Evolutionary conservation across 2,329 filamentous ascomycete species (phyloP), one percentile per base, ranked within the genome.

Genomic region (Stemphylium lycopersici): DNA sequence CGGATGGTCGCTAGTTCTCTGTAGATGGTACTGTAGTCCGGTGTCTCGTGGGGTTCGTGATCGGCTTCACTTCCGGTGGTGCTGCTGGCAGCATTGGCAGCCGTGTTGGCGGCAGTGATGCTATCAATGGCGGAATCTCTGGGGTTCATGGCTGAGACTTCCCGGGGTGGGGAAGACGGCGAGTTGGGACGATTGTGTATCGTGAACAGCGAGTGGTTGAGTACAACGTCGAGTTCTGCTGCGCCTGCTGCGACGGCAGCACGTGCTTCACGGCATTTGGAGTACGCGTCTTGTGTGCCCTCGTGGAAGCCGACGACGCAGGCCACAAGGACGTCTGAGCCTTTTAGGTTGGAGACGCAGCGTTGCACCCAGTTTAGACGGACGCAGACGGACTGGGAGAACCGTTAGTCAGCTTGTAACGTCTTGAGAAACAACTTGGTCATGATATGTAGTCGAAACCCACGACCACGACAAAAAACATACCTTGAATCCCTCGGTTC

Each of bases 281-380:
- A 71, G 3, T 75, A 66, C 0, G 82, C 80, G 42, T 79, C 73
- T 56, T 84, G 75, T 0, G 81, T 85, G 11, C 84, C 84, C 65
- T 86, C 83, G 48, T 82, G 84, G 67, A 87, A 87, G 18, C 82
- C 83, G 8, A 87, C 77, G 5, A 87, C 84, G 59, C 81, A 83
- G 39, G 83, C 82, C 16, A 86, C 79, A 20, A 76, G 75, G n/a
- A 84, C 79, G 5, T 68, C 67, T 6, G 78, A 77, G 43, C 77
- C 77, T 52, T 77, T 76, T 42, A 87, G 77, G 48, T 80, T 78
- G 37, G 77, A 62, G 15, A 78, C 77, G 43, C 81, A 81, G 50
- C 77, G 79, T 20, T 76, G 61, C n/a, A 87, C 83, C 67, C 79
- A 79, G 32, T 78, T 75, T 1, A 80, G 73, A 6, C 84, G 80